Percentiles rank a stretch among this genome's conserved stretches.
phyloP scores from a whole-genome alignment of 805 yeast species.

The Phaffomyces antillensis region DNA sequence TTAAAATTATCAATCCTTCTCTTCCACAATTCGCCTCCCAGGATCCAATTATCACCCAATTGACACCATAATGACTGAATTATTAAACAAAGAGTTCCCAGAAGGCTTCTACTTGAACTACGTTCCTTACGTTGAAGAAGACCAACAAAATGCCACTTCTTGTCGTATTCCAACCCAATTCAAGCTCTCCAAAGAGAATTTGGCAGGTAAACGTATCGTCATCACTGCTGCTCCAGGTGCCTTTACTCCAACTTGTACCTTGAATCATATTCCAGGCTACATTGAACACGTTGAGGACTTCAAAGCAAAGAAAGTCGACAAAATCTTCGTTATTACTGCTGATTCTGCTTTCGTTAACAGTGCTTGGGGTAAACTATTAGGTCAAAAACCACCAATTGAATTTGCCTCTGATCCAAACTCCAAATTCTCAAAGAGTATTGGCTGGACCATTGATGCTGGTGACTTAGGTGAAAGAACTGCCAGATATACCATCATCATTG shows the following conservation, averaged over 20 bases:
- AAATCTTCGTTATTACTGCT: slow-evolving; percentile 52
- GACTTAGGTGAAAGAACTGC: slow-evolving; percentile 52
- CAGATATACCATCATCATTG: slow-evolving; percentile 69
- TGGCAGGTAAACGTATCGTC: slow-evolving; percentile 35
- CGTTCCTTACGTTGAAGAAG: slow-evolving; percentile 22
- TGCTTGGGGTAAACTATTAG: slow-evolving; percentile 52
- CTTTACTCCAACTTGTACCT: slow-evolving; percentile 77
- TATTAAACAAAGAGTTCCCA: slow-evolving; percentile 22
- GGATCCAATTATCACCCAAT: too few species aligned
- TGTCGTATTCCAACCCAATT: slow-evolving; percentile 21
- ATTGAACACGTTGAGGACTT: slow-evolving; percentile 43
- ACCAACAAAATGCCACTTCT: slow-evolving; percentile 20
- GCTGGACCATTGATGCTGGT: slow-evolving; percentile 48
- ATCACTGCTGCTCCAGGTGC: slow-evolving; percentile 82
- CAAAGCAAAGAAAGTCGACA: slow-evolving; percentile 52
- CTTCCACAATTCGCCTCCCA: too few species aligned
- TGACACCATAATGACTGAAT: slow-evolving; percentile 10
- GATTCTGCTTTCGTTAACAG: slow-evolving; percentile 67
- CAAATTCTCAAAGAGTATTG: slow-evolving; percentile 50
- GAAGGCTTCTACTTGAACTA: slow-evolving; percentile 23
- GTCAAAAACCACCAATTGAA: slow-evolving; percentile 27
- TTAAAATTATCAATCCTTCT: too few species aligned
- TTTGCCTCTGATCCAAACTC: slow-evolving; percentile 67
- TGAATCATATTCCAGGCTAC: slow-evolving; percentile 65
- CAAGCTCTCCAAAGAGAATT: slow-evolving; percentile 20